These are phyloP conservation scores for Pseudogymnoascus sp. DNA, from an alignment of 2,329 filamentous ascomycete species.

Conservation along the genomic window DNA sequence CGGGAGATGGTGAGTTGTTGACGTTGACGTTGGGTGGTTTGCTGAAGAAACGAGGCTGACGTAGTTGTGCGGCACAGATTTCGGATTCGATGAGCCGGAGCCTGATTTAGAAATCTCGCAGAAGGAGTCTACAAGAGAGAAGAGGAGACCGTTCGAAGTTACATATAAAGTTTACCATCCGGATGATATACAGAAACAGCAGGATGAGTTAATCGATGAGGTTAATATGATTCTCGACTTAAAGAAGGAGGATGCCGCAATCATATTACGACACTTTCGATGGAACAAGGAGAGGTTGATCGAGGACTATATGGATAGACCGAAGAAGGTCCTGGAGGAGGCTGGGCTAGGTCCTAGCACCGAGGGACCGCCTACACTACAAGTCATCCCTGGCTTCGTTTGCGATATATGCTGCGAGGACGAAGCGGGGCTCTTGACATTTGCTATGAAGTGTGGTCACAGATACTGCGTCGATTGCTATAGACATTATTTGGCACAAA, in stretches of 20 bases:
- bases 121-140: slow-evolving; percentile 63
- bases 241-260: slow-evolving; percentile 81
- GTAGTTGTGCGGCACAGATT: slow-evolving; percentile 23
- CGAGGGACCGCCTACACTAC: slow-evolving; percentile 58
- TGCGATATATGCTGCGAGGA: slow-evolving; percentile 98
- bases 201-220: slow-evolving; percentile 79
- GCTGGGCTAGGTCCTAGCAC: slow-evolving; percentile 70
- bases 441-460: slow-evolving; percentile 92
- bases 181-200: slow-evolving; percentile 73
- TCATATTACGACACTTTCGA: slow-evolving; percentile 78
- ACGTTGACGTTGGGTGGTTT: neutral
- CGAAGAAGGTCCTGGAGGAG: slow-evolving; percentile 71
- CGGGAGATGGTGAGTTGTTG: slow-evolving; percentile 29
- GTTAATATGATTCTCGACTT: slow-evolving; percentile 88
- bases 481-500: slow-evolving; percentile 80
- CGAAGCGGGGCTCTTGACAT: slow-evolving; percentile 66
- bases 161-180: slow-evolving; percentile 78
- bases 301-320: slow-evolving; percentile 91
- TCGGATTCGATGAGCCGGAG: slow-evolving; percentile 45
- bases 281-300: slow-evolving; percentile 97
- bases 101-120: slow-evolving; percentile 43
- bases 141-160: slow-evolving; percentile 73
- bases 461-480: slow-evolving; percentile 93
- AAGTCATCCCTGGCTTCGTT: slow-evolving; percentile 67
- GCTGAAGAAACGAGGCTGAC: slow-evolving; percentile 5